Conservation (phyloP, 148 eudicot species). For the Bassia scoparia region DNA sequence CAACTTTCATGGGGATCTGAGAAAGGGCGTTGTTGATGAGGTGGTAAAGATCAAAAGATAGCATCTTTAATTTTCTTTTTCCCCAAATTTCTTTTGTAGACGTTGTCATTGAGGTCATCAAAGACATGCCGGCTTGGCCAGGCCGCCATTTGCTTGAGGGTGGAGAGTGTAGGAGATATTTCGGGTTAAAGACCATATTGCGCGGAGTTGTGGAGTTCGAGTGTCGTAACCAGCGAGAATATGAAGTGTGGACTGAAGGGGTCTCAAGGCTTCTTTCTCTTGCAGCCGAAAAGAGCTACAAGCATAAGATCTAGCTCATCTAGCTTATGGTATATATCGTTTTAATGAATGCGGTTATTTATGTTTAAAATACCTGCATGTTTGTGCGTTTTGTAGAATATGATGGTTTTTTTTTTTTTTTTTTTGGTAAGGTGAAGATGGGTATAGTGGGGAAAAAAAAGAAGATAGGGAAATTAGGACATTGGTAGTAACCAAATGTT, state of each 20-base stretch:
- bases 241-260: conserved; percentile 87
- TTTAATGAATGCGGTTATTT: conserved; percentile 3
- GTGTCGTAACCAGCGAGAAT: conserved; percentile 74
- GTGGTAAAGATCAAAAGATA: conserved; percentile 37
- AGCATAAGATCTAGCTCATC: conserved; percentile 31
- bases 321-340: neutral
- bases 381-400: conserved; percentile 11
- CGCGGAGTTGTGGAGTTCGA: conserved; percentile 90
- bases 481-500: conserved; percentile 39
- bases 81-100: conserved; percentile 32
- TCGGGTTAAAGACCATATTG: conserved; percentile 63
- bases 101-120: conserved; percentile 77
- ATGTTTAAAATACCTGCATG: conserved; percentile 1
- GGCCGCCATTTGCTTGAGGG: conserved; percentile 91
- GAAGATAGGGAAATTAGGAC: conserved; percentile 20
- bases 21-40: conserved; percentile 48
- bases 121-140: conserved; percentile 88
- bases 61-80: conserved; percentile 31
- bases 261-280: conserved; percentile 65
- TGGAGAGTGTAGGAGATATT: conserved; percentile 65
- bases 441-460: conserved; percentile 18
- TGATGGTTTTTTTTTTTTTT: neutral
- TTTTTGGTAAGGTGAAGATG: conserved; percentile 16
- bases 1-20: conserved; percentile 64
- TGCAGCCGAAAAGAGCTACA: conserved; percentile 54